Evolutionary conservation across 108 stramenopile species (phyloP), one percentile per base, ranked within the genome.

Genomic region (Cyclotella choctawhatcheeana): DNA sequence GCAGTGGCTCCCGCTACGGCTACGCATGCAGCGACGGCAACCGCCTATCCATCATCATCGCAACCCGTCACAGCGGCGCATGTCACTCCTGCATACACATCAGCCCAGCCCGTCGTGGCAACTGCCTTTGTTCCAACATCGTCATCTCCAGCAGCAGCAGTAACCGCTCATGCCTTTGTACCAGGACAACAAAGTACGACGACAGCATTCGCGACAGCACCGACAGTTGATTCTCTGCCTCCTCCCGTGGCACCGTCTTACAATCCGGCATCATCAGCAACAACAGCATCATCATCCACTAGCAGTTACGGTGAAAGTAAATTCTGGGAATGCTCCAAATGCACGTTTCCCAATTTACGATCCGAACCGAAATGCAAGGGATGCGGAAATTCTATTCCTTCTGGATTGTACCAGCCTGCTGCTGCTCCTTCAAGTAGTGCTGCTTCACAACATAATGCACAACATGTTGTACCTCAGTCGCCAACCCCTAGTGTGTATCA

Each of bases 341-440:
- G 73, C 27, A 74, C 73, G 7, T 74, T 74, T 65, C 73, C 73
- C 4, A 74, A 74, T 65, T 58, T 59, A 27, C 18, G 44, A 35
- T 52, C 64, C 1, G 73, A 74, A 27, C 24, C 25, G 13, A 14
- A n/a, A 17, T 74, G 73, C 12, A 74, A 74, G 56, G 73, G 73
- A 13, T 74, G 73, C 44, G 64, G 64, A 12, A 29, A 26, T n/a
- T 5, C 33, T 0, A 45, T 58, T 34, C 73, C 64, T 17, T 55
- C 68, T 3, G 55, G 55, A 21, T 2, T 69, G 37, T 53, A 53
- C 34, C 5, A 7, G 22, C n/a, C n/a, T n/a, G n/a, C n/a, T n/a
- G n/a, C n/a, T n/a, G 18, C 4, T 12, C 22, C 10, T 7, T 24
- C 29, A 2, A 22, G 0, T 35, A 54, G 16, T 67, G 52, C 31